phyloP scores from a whole-genome alignment of 169 alveolate species.

The Babesia gibsoni region DNA sequence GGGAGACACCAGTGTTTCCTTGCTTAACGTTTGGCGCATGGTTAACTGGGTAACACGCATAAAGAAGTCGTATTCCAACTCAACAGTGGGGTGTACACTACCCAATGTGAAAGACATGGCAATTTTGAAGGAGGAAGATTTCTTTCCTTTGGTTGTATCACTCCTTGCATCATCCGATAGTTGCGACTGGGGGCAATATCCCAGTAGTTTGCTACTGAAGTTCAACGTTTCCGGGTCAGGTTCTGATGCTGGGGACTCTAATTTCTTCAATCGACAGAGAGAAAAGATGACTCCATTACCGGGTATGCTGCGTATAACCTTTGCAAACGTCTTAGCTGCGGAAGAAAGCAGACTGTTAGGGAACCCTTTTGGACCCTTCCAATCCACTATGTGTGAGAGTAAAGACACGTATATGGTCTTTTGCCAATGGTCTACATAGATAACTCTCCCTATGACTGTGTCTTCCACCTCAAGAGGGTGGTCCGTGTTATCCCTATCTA shows the following conservation, averaged over 20 bases:
- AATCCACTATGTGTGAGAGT: conserved; percentile 24
- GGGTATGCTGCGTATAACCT: conserved; percentile 34
- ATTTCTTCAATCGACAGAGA: not conserved
- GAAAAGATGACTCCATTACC: conserved; percentile 44
- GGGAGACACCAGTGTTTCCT: conserved; percentile 35
- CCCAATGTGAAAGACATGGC: conserved; percentile 5
- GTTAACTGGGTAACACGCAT: conserved; percentile 23
- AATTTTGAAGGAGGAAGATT: not conserved
- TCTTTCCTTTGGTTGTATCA: not conserved
- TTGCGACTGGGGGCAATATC: conserved; percentile 10
- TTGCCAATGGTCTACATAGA: conserved; percentile 38
- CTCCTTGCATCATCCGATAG: not conserved
- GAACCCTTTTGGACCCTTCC: conserved; percentile 62
- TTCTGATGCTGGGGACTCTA: not conserved
- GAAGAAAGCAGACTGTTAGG: not conserved
- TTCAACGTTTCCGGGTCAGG: not conserved
- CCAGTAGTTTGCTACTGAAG: not conserved
- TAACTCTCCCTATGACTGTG: conserved; percentile 29
- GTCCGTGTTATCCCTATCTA: not conserved
- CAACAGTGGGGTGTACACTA: conserved; percentile 32
- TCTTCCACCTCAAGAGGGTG: conserved; percentile 20
- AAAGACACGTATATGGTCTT: conserved; percentile 44
- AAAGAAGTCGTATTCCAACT: conserved; percentile 34
- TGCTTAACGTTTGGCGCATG: conserved; percentile 11
- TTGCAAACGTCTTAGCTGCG: conserved; percentile 22